These are phyloP conservation scores for Microdochium trichocladiopsis DNA, from an alignment of 2,329 filamentous ascomycete species.

Conservation along the genomic window DNA sequence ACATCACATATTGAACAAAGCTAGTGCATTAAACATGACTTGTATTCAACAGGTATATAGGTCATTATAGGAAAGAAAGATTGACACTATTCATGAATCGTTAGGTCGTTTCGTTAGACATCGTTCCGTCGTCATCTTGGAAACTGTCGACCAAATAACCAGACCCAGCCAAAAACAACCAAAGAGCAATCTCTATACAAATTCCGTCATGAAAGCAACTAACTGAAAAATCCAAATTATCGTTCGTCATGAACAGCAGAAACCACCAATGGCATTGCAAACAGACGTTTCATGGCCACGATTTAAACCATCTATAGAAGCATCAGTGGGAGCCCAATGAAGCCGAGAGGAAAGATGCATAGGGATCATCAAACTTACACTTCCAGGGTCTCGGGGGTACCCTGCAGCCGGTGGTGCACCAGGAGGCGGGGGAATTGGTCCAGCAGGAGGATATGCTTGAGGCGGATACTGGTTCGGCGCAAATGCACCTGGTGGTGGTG, in stretches of 20 bases:
- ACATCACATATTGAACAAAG: too few species aligned
- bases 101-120: neutral
- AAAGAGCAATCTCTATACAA: too few species aligned
- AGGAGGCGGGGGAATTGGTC: conserved; percentile 14
- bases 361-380: too few species aligned
- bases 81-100: neutral
- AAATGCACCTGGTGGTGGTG: conserved; percentile 9
- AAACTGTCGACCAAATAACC: neutral
- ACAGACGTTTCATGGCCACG: too few species aligned
- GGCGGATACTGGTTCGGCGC: conserved; percentile 8
- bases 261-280: too few species aligned
- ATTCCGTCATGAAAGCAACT: neutral
- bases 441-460: conserved; percentile 19
- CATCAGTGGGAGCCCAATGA: too few species aligned
- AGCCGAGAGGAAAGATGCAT: too few species aligned
- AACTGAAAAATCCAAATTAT: too few species aligned
- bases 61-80: neutral
- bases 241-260: too few species aligned
- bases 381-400: conserved; percentile 5
- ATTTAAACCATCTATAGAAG: too few species aligned
- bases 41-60: neutral
- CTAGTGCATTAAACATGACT: neutral
- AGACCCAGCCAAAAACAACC: too few species aligned
- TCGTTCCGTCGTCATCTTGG: neutral
- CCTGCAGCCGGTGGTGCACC: conserved; percentile 10